phyloP scores from a whole-genome alignment of 345 rosid genomes.

The Limnanthes douglasii region DNA sequence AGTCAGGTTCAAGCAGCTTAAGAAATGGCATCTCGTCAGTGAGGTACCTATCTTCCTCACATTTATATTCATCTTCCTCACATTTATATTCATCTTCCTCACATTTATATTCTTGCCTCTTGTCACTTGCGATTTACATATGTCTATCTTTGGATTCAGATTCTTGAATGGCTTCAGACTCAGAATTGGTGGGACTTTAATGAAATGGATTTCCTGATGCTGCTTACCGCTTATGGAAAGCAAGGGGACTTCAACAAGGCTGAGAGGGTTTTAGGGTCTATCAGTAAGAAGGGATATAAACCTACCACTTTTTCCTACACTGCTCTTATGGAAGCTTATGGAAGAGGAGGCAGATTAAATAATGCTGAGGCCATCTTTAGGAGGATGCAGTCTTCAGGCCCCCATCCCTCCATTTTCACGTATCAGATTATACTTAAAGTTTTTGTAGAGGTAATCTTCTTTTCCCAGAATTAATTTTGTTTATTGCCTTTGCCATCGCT shows the following conservation, averaged over 20 bases:
- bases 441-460: slow-evolving; percentile 47
- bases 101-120: not conserved
- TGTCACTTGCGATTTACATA: not conserved
- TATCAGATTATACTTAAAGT: slow-evolving; percentile 82
- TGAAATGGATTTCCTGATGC: slow-evolving; percentile 83
- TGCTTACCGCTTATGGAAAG: slow-evolving; percentile 83
- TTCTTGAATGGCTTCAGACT: slow-evolving; percentile 83
- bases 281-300: slow-evolving; percentile 55
- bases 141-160: slow-evolving; percentile 19
- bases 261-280: slow-evolving; percentile 49
- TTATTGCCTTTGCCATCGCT: no score
- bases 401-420: slow-evolving; percentile 85
- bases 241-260: slow-evolving; percentile 75
- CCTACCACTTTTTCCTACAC: slow-evolving; percentile 78
- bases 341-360: slow-evolving; percentile 69
- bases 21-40: slow-evolving; percentile 68
- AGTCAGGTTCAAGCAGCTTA: slow-evolving; percentile 86
- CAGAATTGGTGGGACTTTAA: slow-evolving; percentile 86
- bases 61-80: slow-evolving; percentile 2
- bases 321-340: slow-evolving; percentile 93
- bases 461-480: no score
- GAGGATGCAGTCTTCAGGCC: slow-evolving; percentile 88
- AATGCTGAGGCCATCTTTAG: slow-evolving; percentile 90
- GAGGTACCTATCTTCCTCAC: slow-evolving; percentile 36
- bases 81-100: slow-evolving; percentile 2